Percentiles rank a stretch among this genome's conserved stretches.
These are phyloP conservation scores for Fraxinus pennsylvanica DNA, from an alignment of 257 asterid genomes.

Conservation along the genomic window DNA sequence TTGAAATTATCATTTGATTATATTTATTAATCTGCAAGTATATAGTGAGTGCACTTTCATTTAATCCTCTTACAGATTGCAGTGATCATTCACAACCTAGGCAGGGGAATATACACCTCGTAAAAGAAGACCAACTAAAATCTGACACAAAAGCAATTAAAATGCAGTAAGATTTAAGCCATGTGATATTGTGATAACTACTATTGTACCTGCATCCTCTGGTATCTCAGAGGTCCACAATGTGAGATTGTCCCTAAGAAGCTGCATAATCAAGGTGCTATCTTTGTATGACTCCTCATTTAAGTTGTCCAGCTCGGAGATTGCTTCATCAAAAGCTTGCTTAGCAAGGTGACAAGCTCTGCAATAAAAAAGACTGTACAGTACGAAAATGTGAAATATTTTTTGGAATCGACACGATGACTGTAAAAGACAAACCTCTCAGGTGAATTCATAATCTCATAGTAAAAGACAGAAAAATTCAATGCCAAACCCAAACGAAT, in stretches of 20 bases:
- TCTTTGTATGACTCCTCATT: conserved; percentile 90
- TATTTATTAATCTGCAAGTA: not conserved
- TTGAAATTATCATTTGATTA: not conserved
- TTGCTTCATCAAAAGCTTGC: conserved; percentile 96
- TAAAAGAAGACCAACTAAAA: not conserved
- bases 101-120: not conserved
- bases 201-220: conserved; percentile 68
- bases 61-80: not conserved
- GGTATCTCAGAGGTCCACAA: conserved; percentile 88
- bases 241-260: conserved; percentile 90
- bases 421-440: conserved; percentile 61
- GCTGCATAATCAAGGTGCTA: conserved; percentile 89
- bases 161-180: not conserved
- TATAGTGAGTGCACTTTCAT: not conserved
- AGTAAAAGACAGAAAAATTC: conserved; percentile 88
- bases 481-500: conserved; percentile 91
- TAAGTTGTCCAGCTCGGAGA: conserved; percentile 78
- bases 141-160: not conserved
- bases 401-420: conserved; percentile 12
- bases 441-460: conserved; percentile 81
- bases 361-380: conserved; percentile 20
- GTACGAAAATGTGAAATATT: conserved; percentile 5
- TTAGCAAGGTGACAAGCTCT: conserved; percentile 96
- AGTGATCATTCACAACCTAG: not conserved
- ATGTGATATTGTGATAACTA: conserved; percentile 1